A percentile compares a stretch with the other conserved stretches of the same genome.
Evolutionary conservation across 345 rosid genomes (phyloP).

Genomic region (Microcos paniculata): DNA sequence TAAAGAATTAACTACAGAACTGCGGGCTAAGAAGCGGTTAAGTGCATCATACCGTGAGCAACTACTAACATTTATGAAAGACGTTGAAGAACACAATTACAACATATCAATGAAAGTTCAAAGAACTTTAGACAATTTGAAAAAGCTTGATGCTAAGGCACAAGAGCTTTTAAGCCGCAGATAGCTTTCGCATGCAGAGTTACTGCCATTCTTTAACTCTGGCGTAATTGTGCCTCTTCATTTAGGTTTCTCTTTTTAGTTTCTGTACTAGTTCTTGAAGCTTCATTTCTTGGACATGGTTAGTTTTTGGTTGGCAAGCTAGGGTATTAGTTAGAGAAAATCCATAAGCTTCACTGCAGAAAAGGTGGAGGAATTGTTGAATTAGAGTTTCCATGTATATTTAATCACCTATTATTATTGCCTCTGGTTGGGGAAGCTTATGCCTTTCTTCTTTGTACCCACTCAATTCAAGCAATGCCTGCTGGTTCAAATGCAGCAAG

Average conservation of each 20-base stretch:
- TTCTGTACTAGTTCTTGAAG: not conserved
- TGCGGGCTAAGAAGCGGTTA: constrained; percentile 64
- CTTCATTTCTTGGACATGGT: not conserved
- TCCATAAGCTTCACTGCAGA: not conserved
- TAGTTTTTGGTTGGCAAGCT: not conserved
- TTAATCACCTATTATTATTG: too few species aligned
- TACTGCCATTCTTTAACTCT: not conserved
- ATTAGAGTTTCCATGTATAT: not conserved
- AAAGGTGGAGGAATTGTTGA: not conserved
- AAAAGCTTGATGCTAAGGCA: constrained; percentile 27
- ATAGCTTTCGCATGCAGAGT: not conserved
- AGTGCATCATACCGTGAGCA: constrained; percentile 61
- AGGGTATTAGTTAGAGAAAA: constrained; percentile 6
- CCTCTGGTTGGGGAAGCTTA: too few species aligned
- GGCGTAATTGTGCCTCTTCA: not conserved
- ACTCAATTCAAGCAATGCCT: too few species aligned
- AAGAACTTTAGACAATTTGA: constrained; percentile 31
- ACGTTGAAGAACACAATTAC: constrained; percentile 53
- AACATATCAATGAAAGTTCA: constrained; percentile 52
- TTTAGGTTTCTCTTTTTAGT: not conserved
- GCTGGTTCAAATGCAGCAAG: too few species aligned
- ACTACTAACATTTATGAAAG: constrained; percentile 49
- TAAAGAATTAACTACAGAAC: constrained; percentile 59
- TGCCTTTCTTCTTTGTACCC: too few species aligned
- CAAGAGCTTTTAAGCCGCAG: constrained; percentile 17